Evolutionary conservation across 2,329 filamentous ascomycete species (phyloP).

Genomic region (Beauveria australis): DNA sequence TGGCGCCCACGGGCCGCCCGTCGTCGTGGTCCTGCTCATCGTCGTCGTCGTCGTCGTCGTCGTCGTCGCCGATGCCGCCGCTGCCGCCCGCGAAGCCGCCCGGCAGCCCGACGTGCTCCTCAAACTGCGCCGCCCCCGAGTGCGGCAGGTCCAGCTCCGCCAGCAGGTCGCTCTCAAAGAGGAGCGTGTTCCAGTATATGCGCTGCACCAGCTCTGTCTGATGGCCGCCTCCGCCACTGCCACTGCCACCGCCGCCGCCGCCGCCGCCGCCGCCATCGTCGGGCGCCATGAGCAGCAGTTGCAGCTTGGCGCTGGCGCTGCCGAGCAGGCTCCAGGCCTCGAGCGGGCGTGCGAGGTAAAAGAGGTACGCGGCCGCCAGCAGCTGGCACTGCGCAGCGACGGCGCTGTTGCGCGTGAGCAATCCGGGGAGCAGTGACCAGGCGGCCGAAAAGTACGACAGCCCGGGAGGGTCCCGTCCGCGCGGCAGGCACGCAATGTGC

Average conservation of each 20-base stretch:
- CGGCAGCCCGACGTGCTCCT: constrained; percentile 70
- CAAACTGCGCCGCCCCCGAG: constrained; percentile 74
- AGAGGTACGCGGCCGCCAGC: constrained; percentile 71
- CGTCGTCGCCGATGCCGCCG: constrained; percentile 24
- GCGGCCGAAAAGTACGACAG: constrained; percentile 74
- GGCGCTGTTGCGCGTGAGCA: constrained; percentile 74
- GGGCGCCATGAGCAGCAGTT: constrained; percentile 67
- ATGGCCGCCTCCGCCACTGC: too few relatives aligned
- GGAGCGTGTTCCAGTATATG: constrained; percentile 76
- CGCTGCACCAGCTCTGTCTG: constrained; percentile 67
- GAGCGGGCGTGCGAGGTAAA: constrained; percentile 72
- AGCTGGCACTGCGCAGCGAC: constrained; percentile 74
- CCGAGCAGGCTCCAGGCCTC: constrained; percentile 78
- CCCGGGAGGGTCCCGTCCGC: constrained; percentile 54
- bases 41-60: too few relatives aligned
- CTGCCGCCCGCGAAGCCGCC: constrained; percentile 63
- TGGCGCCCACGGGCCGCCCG: constrained; percentile 51
- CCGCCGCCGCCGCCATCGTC: constrained; percentile 46
- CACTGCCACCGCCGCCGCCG: too few relatives aligned
- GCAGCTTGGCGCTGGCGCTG: constrained; percentile 73
- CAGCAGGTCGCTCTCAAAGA: constrained; percentile 73
- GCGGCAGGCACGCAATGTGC: constrained; percentile 63
- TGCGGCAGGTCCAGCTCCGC: constrained; percentile 75
- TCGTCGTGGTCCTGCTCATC: constrained; percentile 38
- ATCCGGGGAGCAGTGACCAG: constrained; percentile 66